Base-by-base conservation (phyloP, 164 flowering plant species). In the Macadamia integrifolia region DNA sequence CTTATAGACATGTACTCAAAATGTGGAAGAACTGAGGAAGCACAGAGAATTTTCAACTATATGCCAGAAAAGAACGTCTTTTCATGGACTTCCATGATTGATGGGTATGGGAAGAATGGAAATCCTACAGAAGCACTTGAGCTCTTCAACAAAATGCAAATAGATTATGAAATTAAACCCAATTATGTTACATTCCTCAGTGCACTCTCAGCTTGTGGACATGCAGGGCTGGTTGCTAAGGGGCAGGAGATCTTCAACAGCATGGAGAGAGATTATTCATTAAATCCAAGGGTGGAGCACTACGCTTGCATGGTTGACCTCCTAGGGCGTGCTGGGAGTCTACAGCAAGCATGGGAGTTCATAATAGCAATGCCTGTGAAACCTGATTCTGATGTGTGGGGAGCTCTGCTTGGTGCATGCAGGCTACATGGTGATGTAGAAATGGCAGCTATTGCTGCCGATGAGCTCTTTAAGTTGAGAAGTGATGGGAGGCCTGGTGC, bases 261-360 rank as follows among this genome's bases (percentile, higher is more conserved):
- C 81, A 88, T 94, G 98, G 82, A 88, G 66, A 62, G 84, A 84
- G 23, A 23, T 52, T 86, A 87, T 23, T 23, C 77, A 4, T 10
- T 90, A 71, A 85, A 85, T 72, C 99, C 97, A 30, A 80, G 23
- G 23, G 23, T 23, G 23, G 75, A 94, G 79, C 98, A 92, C 72
- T 90, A 89, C 78, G 89, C 98, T 61, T 92, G 97, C 75, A 85
- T 90, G 99, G 99, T 94, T 67, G 98, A 94, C 80, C 82, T 92
- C 40, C 61, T 94, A 18, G 97, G 99, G 6, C 90, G 96, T 1
- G 80, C 92, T 0, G 98, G 98, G 61, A 75, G 82, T 67, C 67
- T 92, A 53, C 28, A 81, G 15, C 78, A 80, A 69, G 98, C 98
- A 23, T 80, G 78, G 81, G 88, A 85, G 55, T 86, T 92, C 59